Evolutionary conservation across 139 green algal species (phyloP), one percentile per base, ranked within the genome.

Genomic region (Astrephomene gubernaculifera): DNA sequence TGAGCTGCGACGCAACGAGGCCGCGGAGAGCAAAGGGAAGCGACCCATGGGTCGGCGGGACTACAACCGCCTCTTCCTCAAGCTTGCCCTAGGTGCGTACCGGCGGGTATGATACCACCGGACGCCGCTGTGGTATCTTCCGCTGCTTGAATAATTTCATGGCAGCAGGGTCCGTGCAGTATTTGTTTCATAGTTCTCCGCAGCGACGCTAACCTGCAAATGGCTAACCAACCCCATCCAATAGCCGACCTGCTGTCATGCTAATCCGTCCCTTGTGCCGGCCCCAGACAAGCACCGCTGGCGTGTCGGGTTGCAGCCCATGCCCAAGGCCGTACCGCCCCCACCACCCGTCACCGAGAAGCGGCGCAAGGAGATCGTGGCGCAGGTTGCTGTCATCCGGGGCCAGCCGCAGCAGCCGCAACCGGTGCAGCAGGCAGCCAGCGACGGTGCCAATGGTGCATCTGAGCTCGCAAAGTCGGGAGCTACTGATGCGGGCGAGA

Each of bases 1-100:
- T 31, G 95, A 98, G 90, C 60, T 98, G 35, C 83, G 95, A 7
- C 85, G 95, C 19, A 85, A 73, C 39, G 92, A 96, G 75, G 91
- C 88, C 1, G 61, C 73, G 8, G 92, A 94, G 65, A 90, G 80
- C 10, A 83, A 90, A 45, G 92, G 90, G 41, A 91, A 91, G 85
- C 52, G 31, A 9, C 22, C 53, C 39, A 93, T 93, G 89, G 81
- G 2, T n/a, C 52, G 35, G 22, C 33, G 29, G 3, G 79, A 94
- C 10, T 91, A 89, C 69, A 71, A 81, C 38, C 81, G 86, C 44
- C 72, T 97, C 43, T 96, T 97, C 73, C 71, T 95, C 33, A 90
- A 90, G 79, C 89, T 91, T 35, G 74, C 87, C 2, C 73, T 85
- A 17, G 90, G 89, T 92, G 81, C 4, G 71, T 24, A 43, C 27